Percentiles rank a stretch among this genome's conserved stretches.
These are phyloP conservation scores for Termitomyces sp. DNA, from an alignment of 768 basidiomycete genomes.

Conservation along the genomic window DNA sequence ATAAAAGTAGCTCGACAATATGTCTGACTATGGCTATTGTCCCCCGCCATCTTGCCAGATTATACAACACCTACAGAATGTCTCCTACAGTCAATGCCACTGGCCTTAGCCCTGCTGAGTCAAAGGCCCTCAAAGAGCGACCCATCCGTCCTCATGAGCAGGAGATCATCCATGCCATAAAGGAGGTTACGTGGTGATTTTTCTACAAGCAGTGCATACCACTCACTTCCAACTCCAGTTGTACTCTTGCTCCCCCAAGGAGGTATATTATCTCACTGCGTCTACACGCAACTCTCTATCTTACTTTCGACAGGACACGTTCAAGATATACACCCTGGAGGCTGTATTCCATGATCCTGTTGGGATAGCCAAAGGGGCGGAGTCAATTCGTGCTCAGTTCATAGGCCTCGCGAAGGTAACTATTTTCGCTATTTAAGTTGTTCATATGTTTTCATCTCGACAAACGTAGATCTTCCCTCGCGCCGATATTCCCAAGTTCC, in stretches of 20 bases:
- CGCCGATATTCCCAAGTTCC: background rate
- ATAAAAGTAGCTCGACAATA: background rate
- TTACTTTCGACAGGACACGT: background rate
- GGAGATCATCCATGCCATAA: background rate
- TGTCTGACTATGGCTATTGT: background rate
- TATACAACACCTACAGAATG: background rate
- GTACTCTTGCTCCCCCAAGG: background rate
- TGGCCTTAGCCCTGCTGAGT: background rate
- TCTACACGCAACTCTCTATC: too few relatives aligned
- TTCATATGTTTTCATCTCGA: background rate
- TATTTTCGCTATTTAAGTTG: background rate
- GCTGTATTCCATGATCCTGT: slow-evolving; percentile 5
- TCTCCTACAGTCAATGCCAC: background rate
- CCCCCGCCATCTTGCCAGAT: background rate
- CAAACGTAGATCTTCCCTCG: background rate
- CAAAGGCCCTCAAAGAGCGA: background rate
- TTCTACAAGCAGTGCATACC: background rate
- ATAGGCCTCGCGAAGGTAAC: background rate
- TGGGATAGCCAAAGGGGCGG: slow-evolving; percentile 1
- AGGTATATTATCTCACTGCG: background rate
- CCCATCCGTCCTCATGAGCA: background rate
- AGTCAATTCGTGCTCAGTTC: slow-evolving; percentile 1
- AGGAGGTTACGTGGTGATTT: background rate
- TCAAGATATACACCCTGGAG: background rate
- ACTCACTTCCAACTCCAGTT: background rate